Evolutionary conservation across 495 filamentous ascomycete species (phyloP), one percentile per base, ranked within the genome.

Genomic region (Penicillium pancosmium): DNA sequence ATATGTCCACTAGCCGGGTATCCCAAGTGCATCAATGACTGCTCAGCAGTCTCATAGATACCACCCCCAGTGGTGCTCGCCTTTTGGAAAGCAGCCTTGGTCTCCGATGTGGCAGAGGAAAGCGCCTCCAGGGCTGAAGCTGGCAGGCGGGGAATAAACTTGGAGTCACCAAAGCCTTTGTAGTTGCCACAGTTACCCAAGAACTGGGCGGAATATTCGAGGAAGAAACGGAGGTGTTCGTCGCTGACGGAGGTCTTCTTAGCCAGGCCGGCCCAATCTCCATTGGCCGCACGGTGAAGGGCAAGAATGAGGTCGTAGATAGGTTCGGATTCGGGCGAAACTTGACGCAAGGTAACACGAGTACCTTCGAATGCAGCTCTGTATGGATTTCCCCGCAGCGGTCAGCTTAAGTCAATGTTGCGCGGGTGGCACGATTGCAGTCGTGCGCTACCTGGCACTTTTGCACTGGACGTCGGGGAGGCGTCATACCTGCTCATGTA

Each of bases 161-260:
- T 98, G 58, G 87, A 84, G 70, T 98, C 94, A 35, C 94, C 94
- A 63, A 97, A 97, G 31, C 89, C 89, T 76, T 97, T 97, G 78
- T 96, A 98, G 73, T 98, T 98, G 47, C 94, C 94, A 49, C 82
- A 76, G 68, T 97, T 98, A 25, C 92, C 92, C 7, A 98, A 78
- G 71, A 98, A 94, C 67, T 93, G 89, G 3, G 88, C 86, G 2
- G 92, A 80, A 74, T 98, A 98, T 72, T 93, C 85, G 25, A 97
- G 77, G 76, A 96, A 96, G 61, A 85, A 82, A 10, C 82, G 80
- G 25, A 96, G 70, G 44, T 91, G 82, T 46, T 88, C 82, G 25
- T 88, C 77, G 33, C 83, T 88, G 50, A 96, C 78, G 15, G 86
- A 84, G 16, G 90, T 88, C 62, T 89, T 84, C 43, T 81, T 73